Base-by-base conservation (phyloP, 306 rosid genomes). In the Casuarina equisetifolia region DNA sequence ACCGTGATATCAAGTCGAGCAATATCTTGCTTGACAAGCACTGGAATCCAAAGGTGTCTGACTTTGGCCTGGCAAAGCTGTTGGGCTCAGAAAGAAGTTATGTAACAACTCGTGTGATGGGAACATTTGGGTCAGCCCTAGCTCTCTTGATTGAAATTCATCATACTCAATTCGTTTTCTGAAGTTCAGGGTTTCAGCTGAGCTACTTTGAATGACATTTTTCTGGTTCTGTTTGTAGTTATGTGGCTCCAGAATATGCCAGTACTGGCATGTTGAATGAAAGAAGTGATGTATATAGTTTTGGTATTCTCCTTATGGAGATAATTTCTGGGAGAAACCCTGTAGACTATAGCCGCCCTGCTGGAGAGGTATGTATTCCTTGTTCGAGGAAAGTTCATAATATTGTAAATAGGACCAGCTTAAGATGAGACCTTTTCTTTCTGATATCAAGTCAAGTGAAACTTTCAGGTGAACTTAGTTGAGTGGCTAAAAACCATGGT, bases 231-330 rank as follows among this genome's bases (percentile, higher is more conserved):
- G 73, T 63, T 42, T 76, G 76, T 81, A 88, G 92, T 63, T 88
- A 88, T 78, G 92, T 88, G 54, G 92, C 92, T 78, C 92, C 92
- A 20, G 92, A 88, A 70, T 88, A 88, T 78, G 92, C 92, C 2
- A 88, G 90, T 74, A 86, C 92, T 55, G 92, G 92, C 61, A 88
- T 88, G 92, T 80, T 88, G 80, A 88, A 86, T 8, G 92, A 88
- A 79, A 88, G 89, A 80, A 88, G 90, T 50, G 92, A 88, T 73
- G 88, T 86, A 40, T 88, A 86, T 79, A 84, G 92, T 61, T 88
- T 88, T 6, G 90, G 92, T 42, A 86, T 88, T 77, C 90, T 88
- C 71, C 80, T 86, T 32, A 86, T 88, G 92, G 90, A 86, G 88
- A 84, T 86, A 10, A 86, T 88, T 78, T 82, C 90, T 10, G 92